Base-by-base conservation (phyloP, 495 filamentous ascomycete species). In the Penicillium lagena region DNA sequence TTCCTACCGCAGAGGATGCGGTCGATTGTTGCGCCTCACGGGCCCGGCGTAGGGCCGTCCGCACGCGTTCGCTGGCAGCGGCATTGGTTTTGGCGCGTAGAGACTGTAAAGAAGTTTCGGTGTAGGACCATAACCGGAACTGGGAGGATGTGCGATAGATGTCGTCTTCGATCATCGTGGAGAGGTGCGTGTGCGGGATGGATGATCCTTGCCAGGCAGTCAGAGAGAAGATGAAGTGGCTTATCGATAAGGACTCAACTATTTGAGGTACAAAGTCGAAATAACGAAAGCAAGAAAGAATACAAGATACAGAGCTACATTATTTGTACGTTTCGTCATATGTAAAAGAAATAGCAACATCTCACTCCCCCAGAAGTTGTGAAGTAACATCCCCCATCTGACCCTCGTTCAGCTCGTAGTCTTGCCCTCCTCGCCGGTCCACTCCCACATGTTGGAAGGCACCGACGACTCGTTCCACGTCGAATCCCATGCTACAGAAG, bases 401-500 rank as follows among this genome's bases (percentile, higher is more conserved):
- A 7, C 82, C 88, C 50, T 89, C 86, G 52, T 90, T 87, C 34
- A 94, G 70, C 55, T 87, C 82, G 62, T 91, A 89, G 58, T 90
- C 85, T 51, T 87, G 76, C 1, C 87, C 87, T 22, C 76, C 79
- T 44, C 80, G 85, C 15, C 76, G 77, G 47, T 90, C 85, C 47
- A 95, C 89, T 2, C 89, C 86, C 12, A 90, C 85, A 42, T 72
- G 86, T 46, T 82, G 77, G 52, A 98, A 91, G 4, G 90, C 88
- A 14, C 80, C 77, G 7, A 97, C 93, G 2, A 98, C 89, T 29
- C 77, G 73, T 39, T 87, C 83, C n/a, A 95, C 78, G 47, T 90
- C 85, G 51, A 98, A 98, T 33, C 93, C 93, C 93, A 98, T 97
- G 52, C 73, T 77, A 12, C 85, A 80, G 56, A 97, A 97, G n/a